phyloP scores from a whole-genome alignment of 495 filamentous ascomycete genomes.

The Trichoderma erinaceum region DNA sequence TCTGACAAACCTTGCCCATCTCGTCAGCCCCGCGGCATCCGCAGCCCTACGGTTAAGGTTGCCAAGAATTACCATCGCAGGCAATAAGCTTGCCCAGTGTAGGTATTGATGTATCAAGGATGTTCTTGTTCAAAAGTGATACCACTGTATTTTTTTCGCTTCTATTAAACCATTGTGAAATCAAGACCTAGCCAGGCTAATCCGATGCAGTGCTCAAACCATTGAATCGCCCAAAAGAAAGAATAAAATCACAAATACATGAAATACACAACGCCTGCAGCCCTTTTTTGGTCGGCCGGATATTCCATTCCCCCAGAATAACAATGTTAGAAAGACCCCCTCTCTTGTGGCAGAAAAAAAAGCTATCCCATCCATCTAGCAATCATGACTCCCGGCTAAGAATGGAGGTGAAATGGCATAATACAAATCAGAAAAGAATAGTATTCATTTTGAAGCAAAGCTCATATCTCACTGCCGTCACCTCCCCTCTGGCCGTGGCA shows the following conservation, averaged over 20 bases:
- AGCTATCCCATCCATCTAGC: not conserved
- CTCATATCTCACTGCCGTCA: not conserved
- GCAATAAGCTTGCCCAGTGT: too few relatives aligned
- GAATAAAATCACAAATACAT: not conserved
- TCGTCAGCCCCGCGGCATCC: not conserved
- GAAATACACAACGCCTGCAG: not conserved
- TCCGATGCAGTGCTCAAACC: not conserved
- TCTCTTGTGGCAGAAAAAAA: too few relatives aligned
- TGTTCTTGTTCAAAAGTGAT: not conserved
- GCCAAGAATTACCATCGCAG: too few relatives aligned
- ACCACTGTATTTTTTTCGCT: not conserved
- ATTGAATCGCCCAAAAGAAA: not conserved
- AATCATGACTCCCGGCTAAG: not conserved
- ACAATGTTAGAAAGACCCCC: not conserved
- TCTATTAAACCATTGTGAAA: not conserved
- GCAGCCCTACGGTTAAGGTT: not conserved
- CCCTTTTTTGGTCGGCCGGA: not conserved
- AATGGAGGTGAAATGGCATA: not conserved
- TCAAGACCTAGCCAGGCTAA: not conserved
- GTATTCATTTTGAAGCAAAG: not conserved
- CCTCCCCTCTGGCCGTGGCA: not conserved
- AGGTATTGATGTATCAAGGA: too few relatives aligned
- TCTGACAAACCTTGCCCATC: not conserved
- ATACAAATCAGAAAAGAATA: not conserved
- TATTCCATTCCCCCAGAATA: not conserved